Evolutionary conservation across 106 monocot species (phyloP), one percentile per base, ranked within the genome.

Genomic region (Apostasia shenzhenica): DNA sequence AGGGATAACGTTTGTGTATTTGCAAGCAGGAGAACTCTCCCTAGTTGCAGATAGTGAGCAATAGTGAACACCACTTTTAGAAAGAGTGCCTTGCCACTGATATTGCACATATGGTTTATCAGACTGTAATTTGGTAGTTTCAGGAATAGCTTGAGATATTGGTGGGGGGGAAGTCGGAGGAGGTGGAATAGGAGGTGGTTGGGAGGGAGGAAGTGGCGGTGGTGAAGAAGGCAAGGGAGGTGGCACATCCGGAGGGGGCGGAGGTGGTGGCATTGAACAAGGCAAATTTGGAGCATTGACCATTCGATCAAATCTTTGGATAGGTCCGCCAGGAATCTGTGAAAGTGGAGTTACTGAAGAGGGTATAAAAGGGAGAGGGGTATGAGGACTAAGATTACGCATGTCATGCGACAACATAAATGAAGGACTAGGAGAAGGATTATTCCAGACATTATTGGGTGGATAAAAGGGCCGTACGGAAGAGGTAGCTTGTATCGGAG

Each of bases 61-160:
- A 72, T 88, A 99, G 61, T 78, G 89, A 69, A 89, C 81, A 11
- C 93, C 99, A 76, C 99, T 99, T 90, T 99, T 99, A 70, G 81
- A 85, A 59, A 99, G 80, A 74, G 78, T 59, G 5, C 99, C 99
- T 78, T 81, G 79, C 99, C 99, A 99, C 62, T 70, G 80, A 66
- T 85, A 54, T 51, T 74, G 71, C 48, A 57, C 2, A 45, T 8
- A 54, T 41, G 68, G 26, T 66, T 78, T 83, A 75, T 58, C 67
- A 43, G n/a, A 47, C 42, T 68, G 56, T 14, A 61, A 45, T 61
- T 46, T 75, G 26, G 61, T 77, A 52, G 42, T n/a, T 70, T 74
- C 74, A 42, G 39, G 74, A 56, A 53, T 62, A 50, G 65, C 40
- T 65, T 79, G 82, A 50, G 41, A 72, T 2, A 65, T 48, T 51